Conservation (phyloP, 345 rosid species). For the Heritiera fomes region DNA sequence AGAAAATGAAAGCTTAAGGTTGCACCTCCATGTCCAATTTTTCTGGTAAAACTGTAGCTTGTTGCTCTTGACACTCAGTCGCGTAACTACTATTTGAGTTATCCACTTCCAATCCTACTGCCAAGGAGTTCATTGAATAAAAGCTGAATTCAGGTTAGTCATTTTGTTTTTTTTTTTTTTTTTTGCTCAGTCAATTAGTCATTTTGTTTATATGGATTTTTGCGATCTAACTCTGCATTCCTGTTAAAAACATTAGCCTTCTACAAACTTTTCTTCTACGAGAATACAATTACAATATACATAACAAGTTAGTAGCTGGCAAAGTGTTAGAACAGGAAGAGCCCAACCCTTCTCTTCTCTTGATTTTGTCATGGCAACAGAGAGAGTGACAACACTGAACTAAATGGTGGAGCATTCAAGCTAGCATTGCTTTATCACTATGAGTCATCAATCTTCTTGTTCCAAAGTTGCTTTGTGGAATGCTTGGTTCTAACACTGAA, state of each 20-base stretch:
- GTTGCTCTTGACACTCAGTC: not conserved
- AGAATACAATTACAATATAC: too few species aligned
- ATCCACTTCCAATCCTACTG: slow-evolving; percentile 45
- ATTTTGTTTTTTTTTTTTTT: not conserved
- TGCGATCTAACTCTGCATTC: not conserved
- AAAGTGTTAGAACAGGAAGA: not conserved
- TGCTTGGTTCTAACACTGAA: not conserved
- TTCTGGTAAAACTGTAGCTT: not conserved
- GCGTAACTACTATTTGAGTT: slow-evolving; percentile 34
- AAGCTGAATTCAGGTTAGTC: not conserved
- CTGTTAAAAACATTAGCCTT: not conserved
- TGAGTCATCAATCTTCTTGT: not conserved
- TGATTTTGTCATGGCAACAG: not conserved
- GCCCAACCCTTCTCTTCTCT: not conserved
- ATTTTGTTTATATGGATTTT: not conserved
- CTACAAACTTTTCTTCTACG: not conserved
- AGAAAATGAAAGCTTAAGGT: not conserved
- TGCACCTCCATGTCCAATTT: not conserved
- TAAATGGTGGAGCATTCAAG: not conserved
- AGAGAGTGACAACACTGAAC: not conserved
- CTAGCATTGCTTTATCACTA: not conserved
- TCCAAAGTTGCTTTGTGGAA: not conserved
- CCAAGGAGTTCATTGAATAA: not conserved
- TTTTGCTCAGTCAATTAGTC: not conserved
- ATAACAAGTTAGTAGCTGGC: not conserved